Conservation (phyloP, 108 stramenopile genomes). For the Pseudonitzschia multistriata region DNA sequence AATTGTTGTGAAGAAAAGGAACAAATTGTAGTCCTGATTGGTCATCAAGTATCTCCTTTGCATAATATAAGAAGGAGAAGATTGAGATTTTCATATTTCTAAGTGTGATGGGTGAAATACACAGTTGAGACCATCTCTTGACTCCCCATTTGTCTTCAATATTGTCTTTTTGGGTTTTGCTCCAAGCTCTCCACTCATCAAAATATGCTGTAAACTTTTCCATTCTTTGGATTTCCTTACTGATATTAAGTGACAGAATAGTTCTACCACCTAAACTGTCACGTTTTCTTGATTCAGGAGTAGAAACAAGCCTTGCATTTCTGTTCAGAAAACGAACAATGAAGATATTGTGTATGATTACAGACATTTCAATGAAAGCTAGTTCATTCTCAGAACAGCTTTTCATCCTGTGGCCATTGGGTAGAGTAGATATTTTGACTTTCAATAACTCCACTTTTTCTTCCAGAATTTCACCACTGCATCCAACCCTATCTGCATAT, state of each 20-base stretch:
- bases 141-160: background rate
- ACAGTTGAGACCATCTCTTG: background rate
- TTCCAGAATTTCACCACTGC: constrained; percentile 4
- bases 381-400: background rate
- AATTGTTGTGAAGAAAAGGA: constrained; percentile 7
- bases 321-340: background rate
- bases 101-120: background rate
- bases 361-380: constrained; percentile 1
- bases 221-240: background rate
- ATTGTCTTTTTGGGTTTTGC: background rate
- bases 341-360: background rate
- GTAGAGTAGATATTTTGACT: background rate
- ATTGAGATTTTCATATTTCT: background rate
- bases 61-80: background rate
- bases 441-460: background rate
- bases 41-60: background rate
- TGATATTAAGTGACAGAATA: background rate
- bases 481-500: background rate
- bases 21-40: background rate
- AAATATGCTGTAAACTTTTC: background rate
- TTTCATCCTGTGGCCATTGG: background rate
- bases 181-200: background rate
- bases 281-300: background rate
- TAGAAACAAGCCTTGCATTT: background rate
- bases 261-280: background rate